Conservation (phyloP, 371 early-diverging fungal species). For the Saksenaea oblongispora region DNA sequence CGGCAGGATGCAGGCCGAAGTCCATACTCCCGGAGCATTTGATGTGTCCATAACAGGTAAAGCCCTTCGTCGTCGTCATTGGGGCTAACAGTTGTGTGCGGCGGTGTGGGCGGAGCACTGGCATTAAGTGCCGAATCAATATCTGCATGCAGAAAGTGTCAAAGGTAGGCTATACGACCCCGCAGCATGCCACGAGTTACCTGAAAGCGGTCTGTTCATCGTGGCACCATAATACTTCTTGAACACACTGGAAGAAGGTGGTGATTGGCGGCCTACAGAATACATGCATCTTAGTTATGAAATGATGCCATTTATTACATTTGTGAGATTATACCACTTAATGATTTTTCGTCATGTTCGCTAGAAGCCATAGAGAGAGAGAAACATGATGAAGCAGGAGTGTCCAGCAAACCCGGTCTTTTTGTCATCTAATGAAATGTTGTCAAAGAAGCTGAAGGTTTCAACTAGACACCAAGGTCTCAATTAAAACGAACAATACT, state of each 20-base stretch:
- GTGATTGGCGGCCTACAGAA: neutral
- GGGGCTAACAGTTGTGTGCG: slow-evolving; percentile 29
- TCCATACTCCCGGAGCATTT: slow-evolving; percentile 30
- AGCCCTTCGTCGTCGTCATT: slow-evolving; percentile 36
- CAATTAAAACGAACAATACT: neutral
- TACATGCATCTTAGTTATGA: neutral
- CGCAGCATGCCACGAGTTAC: neutral
- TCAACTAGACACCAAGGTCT: neutral
- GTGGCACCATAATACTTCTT: neutral
- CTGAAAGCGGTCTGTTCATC: neutral
- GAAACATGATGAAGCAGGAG: neutral
- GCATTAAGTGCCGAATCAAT: slow-evolving; percentile 10
- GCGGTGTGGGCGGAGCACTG: slow-evolving; percentile 31
- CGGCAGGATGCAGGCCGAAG: slow-evolving; percentile 22
- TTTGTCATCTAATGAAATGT: neutral
- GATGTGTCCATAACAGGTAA: slow-evolving; percentile 36
- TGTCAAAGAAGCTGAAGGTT: neutral
- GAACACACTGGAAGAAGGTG: neutral
- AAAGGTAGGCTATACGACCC: neutral
- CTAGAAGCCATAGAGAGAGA: neutral
- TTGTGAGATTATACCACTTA: neutral
- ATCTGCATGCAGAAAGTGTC: neutral
- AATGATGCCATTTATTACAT: neutral
- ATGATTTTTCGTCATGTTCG: neutral
- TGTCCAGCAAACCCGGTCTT: neutral